Evolutionary conservation across 2,329 filamentous ascomycete species (phyloP), one percentile per base, ranked within the genome.

Genomic region (Trichoderma afroharzianum): DNA sequence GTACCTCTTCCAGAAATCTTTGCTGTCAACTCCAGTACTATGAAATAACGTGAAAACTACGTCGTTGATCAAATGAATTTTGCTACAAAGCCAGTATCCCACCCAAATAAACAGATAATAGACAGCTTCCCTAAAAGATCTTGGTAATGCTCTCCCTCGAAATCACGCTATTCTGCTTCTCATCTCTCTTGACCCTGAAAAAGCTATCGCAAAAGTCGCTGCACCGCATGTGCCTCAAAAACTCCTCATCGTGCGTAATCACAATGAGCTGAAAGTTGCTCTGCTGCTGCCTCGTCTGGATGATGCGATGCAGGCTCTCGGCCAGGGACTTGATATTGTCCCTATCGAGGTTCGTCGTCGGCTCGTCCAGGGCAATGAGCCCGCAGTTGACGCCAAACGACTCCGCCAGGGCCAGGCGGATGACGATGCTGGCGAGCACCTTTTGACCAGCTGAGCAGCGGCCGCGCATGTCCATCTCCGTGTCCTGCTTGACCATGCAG

Each of bases 401-500:
- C 82, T 99, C 96, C 4, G 96, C 96, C 61, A 99, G 88, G 14
- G 97, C 96, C 32, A 99, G 88, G 2, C 96, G 95, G 81, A 99
- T 98, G 82, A 99, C 97, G 83, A 99, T 99, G 81, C 92, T 94
- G 5, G 96, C 96, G 32, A 99, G 89, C 32, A 99, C 95, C 82
- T 97, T 98, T 81, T 99, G 96, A 4, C 96, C 96, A 1, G 96
- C 96, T 75, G 93, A 97, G 86, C 96, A 99, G 70, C 96, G 93
- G 1, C 96, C 97, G 74, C 96, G 93, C 96, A 99, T 99, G 83
- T 99, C 96, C 94, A 99, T 97, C 82, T 99, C 96, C 0, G 93
- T 93, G 78, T 97, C 94, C 79, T 95, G 92, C 84, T 99, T 99
- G 76, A 97, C 90, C 96, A 99, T 99, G 82, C 93, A 95, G 6